Base-by-base conservation (phyloP, 2,329 filamentous ascomycete genomes). In the Escovopsis weberi region DNA sequence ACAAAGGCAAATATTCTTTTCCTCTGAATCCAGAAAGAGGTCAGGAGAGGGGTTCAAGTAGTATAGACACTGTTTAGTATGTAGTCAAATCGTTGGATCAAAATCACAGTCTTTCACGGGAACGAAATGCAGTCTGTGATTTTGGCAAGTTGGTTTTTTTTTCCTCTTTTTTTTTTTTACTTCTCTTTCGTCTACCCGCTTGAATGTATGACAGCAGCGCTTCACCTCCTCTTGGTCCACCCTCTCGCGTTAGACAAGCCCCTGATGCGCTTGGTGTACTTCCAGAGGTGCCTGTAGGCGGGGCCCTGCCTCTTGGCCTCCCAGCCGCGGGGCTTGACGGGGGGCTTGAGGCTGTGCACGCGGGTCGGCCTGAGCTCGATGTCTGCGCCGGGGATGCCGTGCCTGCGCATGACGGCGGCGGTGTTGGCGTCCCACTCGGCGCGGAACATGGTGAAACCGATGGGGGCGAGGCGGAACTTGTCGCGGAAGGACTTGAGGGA, bases 361-460 rank as follows among this genome's bases (percentile, higher is more conserved):
- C 78, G 84, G 66, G 82, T 82, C 57, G 78, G 77, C 67, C 84
- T 85, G 62, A 94, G 85, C 66, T 95, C 85, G 49, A 95, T 60
- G 55, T 93, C 81, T 45, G 79, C 78, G 39, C 86, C 86, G 26
- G 77, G 72, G 48, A 93, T 70, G 46, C 75, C 78, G 52, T 83
- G 75, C 53, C 84, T 75, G 57, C 78, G 69, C 89, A 98, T 95
- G 48, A 98, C 85, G 40, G 69, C 78, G n/a, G 76, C 78, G 42
- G 85, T 98, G 53, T 75, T 77, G 46, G 91, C 84, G 61, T 98
- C 91, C 85, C 88, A 96, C 50, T 82, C 67, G 46, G 78, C 81
- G 51, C 91, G 79, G 78, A 96, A 98, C 53, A 98, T 67, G 58
- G 79, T 85, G 53, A 86, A 83, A 37, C 88, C 88, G 45, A 95